Percentiles rank a stretch among this genome's conserved stretches.
Conservation (phyloP, 148 eudicot species). For the Fallopia convolvulus region DNA sequence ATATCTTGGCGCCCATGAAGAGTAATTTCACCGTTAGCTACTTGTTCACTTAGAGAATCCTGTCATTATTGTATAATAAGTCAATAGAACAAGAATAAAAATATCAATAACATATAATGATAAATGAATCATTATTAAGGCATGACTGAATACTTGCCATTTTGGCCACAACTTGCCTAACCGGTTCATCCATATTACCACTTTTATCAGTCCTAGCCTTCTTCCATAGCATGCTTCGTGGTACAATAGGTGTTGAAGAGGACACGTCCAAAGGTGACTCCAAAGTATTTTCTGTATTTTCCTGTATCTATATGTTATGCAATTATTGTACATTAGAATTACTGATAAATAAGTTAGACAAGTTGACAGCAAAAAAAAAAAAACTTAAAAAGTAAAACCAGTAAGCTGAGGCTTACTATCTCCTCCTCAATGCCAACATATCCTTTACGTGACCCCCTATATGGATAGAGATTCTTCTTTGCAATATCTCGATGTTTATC, state of each 20-base stretch:
- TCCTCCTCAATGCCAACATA: slow-evolving; percentile 15
- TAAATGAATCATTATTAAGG: background rate
- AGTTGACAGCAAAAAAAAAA: background rate
- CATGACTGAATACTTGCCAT: background rate
- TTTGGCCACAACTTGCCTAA: background rate
- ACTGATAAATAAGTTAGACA: background rate
- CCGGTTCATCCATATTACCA: background rate
- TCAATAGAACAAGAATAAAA: background rate
- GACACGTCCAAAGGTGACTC: background rate
- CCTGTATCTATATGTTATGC: background rate
- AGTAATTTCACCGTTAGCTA: background rate
- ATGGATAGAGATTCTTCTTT: background rate
- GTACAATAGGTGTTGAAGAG: background rate
- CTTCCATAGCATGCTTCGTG: slow-evolving; percentile 6
- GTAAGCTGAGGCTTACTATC: background rate
- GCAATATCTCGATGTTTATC: background rate
- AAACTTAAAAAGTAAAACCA: background rate
- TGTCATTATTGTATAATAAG: background rate
- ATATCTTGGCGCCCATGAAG: slow-evolving; percentile 5
- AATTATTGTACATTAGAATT: background rate
- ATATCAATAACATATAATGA: background rate
- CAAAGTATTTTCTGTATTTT: background rate
- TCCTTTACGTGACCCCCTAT: slow-evolving; percentile 12
- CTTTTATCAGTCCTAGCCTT: slow-evolving; percentile 7
- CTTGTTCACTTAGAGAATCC: slow-evolving; percentile 5